Conservation (phyloP, 257 asterid genomes). For the Solanum corneliomulleri region DNA sequence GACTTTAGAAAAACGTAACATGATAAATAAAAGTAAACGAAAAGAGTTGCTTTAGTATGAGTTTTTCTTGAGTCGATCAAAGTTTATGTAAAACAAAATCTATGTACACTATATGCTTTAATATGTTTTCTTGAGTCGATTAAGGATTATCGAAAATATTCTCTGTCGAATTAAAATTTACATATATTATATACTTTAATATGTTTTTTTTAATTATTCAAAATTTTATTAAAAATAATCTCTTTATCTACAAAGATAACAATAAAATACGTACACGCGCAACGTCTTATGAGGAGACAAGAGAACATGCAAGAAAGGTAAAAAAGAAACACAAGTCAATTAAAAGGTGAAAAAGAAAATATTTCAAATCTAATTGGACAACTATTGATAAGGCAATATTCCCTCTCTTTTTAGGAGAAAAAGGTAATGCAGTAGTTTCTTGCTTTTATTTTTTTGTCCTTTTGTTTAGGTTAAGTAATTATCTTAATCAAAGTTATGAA, state of each 20-base stretch:
- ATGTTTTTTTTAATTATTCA: neutral
- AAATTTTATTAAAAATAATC: neutral
- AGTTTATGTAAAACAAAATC: neutral
- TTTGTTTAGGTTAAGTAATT: neutral
- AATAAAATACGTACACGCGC: fast-evolving
- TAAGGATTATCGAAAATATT: fast-evolving
- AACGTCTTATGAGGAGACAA: neutral
- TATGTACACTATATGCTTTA: neutral
- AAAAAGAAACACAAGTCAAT: neutral
- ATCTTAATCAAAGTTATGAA: neutral
- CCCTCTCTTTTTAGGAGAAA: neutral
- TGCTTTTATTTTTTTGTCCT: neutral
- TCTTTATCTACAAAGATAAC: fast-evolving
- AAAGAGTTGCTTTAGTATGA: neutral
- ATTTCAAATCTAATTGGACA: neutral
- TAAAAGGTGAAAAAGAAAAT: neutral
- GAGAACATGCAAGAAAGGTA: neutral
- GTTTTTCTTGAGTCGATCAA: neutral
- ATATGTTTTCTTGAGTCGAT: neutral
- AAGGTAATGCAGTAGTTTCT: neutral
- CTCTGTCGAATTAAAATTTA: no score
- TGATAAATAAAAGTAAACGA: no score
- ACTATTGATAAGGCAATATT: neutral
- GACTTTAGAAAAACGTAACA: fast-evolving
- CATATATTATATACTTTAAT: neutral